phyloP scores from a whole-genome alignment of 2,329 filamentous ascomycete species.

The Beauveria brongniartii region DNA sequence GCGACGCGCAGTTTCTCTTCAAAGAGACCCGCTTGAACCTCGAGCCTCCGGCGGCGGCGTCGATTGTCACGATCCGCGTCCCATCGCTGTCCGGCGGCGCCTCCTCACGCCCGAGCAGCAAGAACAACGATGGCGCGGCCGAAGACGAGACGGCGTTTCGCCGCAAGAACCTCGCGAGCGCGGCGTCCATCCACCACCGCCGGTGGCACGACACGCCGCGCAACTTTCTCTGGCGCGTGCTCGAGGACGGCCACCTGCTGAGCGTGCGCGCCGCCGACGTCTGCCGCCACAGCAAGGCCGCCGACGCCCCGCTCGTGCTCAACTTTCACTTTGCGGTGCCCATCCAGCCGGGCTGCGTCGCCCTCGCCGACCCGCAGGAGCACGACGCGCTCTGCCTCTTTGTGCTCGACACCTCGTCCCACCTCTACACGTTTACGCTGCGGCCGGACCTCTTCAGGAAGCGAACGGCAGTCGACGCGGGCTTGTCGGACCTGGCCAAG shows the following conservation, averaged over 20 bases:
- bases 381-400: slow-evolving; percentile 73
- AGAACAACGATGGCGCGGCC: slow-evolving; percentile 24
- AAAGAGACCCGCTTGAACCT: slow-evolving; percentile 83
- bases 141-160: slow-evolving; percentile 71
- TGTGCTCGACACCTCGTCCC: slow-evolving; percentile 68
- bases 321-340: slow-evolving; percentile 68
- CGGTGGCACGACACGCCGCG: slow-evolving; percentile 67
- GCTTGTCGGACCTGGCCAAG: slow-evolving; percentile 70
- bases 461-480: slow-evolving; percentile 59
- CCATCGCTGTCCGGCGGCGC: slow-evolving; percentile 39
- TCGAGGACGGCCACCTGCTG: slow-evolving; percentile 71
- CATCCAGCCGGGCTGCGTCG: slow-evolving; percentile 71
- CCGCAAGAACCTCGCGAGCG: slow-evolving; percentile 62
- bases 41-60: slow-evolving; percentile 61
- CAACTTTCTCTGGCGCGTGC: slow-evolving; percentile 83
- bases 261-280: slow-evolving; percentile 80
- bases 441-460: slow-evolving; percentile 75
- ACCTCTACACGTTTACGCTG: slow-evolving; percentile 77
- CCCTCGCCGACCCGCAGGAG: slow-evolving; percentile 70
- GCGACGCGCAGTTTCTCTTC: slow-evolving; percentile 60
- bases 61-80: slow-evolving; percentile 63
- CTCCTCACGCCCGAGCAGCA: slow-evolving; percentile 33
- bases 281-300: slow-evolving; percentile 55
- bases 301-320: slow-evolving; percentile 66
- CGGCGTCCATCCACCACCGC: slow-evolving; percentile 80